Base-by-base conservation (phyloP, 2,329 filamentous ascomycete species). In the Phialophora verrucosa region DNA sequence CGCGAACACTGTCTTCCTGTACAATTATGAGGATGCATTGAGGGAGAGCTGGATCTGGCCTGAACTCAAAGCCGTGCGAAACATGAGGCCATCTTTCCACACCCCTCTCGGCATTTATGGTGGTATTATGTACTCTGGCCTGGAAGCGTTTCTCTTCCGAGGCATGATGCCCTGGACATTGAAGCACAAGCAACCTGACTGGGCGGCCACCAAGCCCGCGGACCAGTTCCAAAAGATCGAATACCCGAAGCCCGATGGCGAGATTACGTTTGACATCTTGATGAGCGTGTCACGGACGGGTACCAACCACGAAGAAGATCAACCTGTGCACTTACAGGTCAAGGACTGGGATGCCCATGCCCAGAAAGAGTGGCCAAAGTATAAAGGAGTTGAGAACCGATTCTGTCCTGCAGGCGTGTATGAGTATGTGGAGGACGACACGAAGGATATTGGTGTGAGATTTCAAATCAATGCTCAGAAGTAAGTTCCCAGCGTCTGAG, bases 401-500 rank as follows among this genome's bases (percentile, higher is more conserved):
- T 99, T 99, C 83, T 99, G 95, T 77, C 95, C 95, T 20, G 95
- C 95, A 0, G 95, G 93, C 14, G 95, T 99, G 71, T 99, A 99
- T 75, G 95, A 99, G 79, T 99, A 99, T 78, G 88, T 98, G 8
- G 95, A 99, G 81, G 95, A 99, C 76, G 86, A 90, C 62, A 89
- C 85, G 63, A 97, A 96, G 81, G 87, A 91, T 54, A 83, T 92
- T 65, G 95, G 95, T 8, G 93, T 99, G 73, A 85, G 93, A 65
- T 99, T 99, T 83, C 94, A 98, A 81, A 99, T 99, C 77, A 98
- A 98, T 76, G 83, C 93, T 57, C 94, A 98, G 79, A 98, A 97
- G 92, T 96, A 84, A 87, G 92, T 88, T 38, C 23, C 57, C 31
- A 49, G 27, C 47, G 59, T 25, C 29, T 38, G 20, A 54, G 62